These are phyloP conservation scores for Imleria badia DNA, from an alignment of 768 basidiomycete species.

Conservation along the genomic window DNA sequence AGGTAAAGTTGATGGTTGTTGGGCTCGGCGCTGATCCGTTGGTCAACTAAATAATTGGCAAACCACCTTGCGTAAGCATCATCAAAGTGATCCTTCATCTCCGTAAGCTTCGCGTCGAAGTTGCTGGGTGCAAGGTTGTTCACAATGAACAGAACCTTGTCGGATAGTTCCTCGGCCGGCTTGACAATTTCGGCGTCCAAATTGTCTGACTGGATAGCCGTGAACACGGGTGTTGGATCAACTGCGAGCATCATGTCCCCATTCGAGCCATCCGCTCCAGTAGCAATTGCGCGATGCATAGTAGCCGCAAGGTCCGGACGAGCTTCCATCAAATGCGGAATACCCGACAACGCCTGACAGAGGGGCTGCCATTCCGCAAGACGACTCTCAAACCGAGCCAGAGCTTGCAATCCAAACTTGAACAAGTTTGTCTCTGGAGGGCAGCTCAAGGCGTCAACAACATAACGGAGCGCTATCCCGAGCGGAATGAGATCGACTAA, in stretches of 20 bases:
- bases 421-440: slow-evolving; percentile 91
- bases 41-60: slow-evolving; percentile 95
- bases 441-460: slow-evolving; percentile 90
- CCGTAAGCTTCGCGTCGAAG: slow-evolving; percentile 81
- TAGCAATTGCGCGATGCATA: slow-evolving; percentile 69
- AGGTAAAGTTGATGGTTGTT: slow-evolving; percentile 97
- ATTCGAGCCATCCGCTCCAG: slow-evolving; percentile 43
- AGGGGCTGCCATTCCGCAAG: slow-evolving; percentile 91
- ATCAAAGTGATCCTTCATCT: slow-evolving; percentile 84
- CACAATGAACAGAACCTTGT: slow-evolving; percentile 95
- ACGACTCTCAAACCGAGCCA: slow-evolving; percentile 82
- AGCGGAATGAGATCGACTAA: slow-evolving; percentile 93
- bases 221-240: slow-evolving; percentile 63
- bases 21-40: slow-evolving; percentile 92
- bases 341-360: slow-evolving; percentile 83
- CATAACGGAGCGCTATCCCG: slow-evolving; percentile 94
- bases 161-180: slow-evolving; percentile 86
- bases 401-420: slow-evolving; percentile 91
- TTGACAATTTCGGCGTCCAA: slow-evolving; percentile 59
- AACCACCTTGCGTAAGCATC: slow-evolving; percentile 92
- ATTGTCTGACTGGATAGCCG: slow-evolving; percentile 71
- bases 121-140: slow-evolving; percentile 97
- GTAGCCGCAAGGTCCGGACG: slow-evolving; percentile 77
- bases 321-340: slow-evolving; percentile 82
- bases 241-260: slow-evolving; percentile 39